These are phyloP conservation scores for Leccinum holopus DNA, from an alignment of 1,284 basidiomycete genomes.

Conservation along the genomic window DNA sequence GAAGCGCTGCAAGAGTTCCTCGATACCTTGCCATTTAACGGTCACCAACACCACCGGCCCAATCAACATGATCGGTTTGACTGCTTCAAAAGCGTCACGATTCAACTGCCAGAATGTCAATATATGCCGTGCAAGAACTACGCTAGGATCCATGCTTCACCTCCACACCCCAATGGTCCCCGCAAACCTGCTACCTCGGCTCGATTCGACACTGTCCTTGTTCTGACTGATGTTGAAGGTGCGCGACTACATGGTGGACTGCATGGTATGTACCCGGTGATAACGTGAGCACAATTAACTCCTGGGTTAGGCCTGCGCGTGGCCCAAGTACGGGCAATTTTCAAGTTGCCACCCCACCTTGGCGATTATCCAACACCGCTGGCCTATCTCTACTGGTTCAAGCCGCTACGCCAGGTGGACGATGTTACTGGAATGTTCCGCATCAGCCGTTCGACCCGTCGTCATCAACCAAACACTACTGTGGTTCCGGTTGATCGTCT, in stretches of 20 bases:
- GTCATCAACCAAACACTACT: background rate
- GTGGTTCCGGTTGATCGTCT: constrained; percentile 2
- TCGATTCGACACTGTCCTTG: background rate
- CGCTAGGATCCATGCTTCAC: background rate
- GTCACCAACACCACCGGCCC: background rate
- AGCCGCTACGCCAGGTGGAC: constrained; percentile 1
- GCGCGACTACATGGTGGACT: background rate
- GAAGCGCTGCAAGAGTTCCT: too few relatives aligned
- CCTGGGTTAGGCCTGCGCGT: constrained; percentile 4
- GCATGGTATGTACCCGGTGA: constrained; percentile 1
- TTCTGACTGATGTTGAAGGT: background rate
- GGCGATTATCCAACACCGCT: background rate
- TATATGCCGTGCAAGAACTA: background rate
- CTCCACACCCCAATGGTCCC: background rate
- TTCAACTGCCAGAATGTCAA: background rate
- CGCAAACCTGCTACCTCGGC: background rate
- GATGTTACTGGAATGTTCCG: constrained; percentile 1
- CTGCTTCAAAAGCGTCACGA: background rate
- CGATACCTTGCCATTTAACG: too few relatives aligned
- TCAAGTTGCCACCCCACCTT: constrained; percentile 12
- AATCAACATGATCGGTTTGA: constrained; percentile 2
- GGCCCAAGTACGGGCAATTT: constrained; percentile 10
- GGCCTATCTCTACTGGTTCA: constrained; percentile 15
- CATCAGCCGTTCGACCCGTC: background rate
- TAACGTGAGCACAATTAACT: background rate